These are phyloP conservation scores for Nidula niveotomentosa DNA, from an alignment of 1,284 basidiomycete genomes.

Conservation along the genomic window DNA sequence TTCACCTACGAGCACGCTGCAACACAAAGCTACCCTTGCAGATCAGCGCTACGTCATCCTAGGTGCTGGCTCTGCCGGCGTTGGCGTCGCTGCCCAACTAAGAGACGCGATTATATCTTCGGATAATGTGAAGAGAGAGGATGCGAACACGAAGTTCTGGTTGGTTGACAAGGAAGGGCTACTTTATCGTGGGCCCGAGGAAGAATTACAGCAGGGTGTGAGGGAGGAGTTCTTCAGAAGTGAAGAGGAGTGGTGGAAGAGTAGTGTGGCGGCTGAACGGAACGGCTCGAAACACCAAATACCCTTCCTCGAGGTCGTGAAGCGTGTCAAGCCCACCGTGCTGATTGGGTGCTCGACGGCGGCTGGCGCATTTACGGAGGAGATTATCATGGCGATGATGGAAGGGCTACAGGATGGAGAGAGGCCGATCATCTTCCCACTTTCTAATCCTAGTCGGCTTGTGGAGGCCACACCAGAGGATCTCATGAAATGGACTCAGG, in stretches of 20 bases:
- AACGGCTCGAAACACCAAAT: constrained; percentile 8
- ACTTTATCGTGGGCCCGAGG: constrained; percentile 36
- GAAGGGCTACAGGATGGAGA: constrained; percentile 47
- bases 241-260: constrained; percentile 49
- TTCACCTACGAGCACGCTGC: constrained; percentile 1
- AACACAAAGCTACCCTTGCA: constrained; percentile 45
- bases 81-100: constrained; percentile 74
- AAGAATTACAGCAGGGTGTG: constrained; percentile 36
- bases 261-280: constrained; percentile 39
- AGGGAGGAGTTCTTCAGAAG: constrained; percentile 59
- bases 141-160: constrained; percentile 69
- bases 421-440: constrained; percentile 78
- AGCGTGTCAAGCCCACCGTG: constrained; percentile 61
- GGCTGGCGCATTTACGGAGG: constrained; percentile 77
- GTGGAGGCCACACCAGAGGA: constrained; percentile 77
- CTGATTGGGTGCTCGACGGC: constrained; percentile 83
- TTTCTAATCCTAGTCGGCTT: constrained; percentile 80
- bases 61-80: constrained; percentile 82
- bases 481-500: constrained; percentile 74
- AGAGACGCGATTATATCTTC: constrained; percentile 74
- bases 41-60: constrained; percentile 81
- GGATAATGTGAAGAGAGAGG: constrained; percentile 52
- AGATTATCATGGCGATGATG: constrained; percentile 71
- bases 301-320: constrained; percentile 63
- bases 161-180: constrained; percentile 49